Evolutionary conservation across 108 stramenopile species (phyloP).

Genomic region (Skeletonema menzelii): DNA sequence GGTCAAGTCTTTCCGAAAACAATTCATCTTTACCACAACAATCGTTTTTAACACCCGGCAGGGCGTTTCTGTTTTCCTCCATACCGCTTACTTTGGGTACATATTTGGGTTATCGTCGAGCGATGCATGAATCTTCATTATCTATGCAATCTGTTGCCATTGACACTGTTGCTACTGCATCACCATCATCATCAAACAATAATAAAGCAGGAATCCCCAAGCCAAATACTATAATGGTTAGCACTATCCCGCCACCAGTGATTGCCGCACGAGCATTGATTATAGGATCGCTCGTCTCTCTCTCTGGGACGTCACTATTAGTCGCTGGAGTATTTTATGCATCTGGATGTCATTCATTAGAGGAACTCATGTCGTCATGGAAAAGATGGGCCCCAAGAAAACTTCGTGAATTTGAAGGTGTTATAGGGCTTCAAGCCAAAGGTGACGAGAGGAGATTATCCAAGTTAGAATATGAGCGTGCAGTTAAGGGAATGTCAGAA

Average conservation of each 20-base stretch:
- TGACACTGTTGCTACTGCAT: not conserved
- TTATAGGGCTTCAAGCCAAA: slow-evolving; percentile 41
- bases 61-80: slow-evolving; percentile 22
- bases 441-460: slow-evolving; percentile 32
- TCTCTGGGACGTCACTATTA: slow-evolving; percentile 40
- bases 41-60: slow-evolving; percentile 19
- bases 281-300: slow-evolving; percentile 40
- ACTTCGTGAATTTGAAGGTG: slow-evolving; percentile 38
- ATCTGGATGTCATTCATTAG: slow-evolving; percentile 52
- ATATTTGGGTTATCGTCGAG: slow-evolving; percentile 35
- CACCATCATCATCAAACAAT: not conserved
- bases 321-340: slow-evolving; percentile 42
- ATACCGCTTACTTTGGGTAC: slow-evolving; percentile 26
- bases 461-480: slow-evolving; percentile 38
- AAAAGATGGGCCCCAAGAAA: slow-evolving; percentile 48
- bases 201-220: not conserved
- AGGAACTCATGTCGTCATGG: slow-evolving; percentile 54
- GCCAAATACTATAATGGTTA: slow-evolving; percentile 1
- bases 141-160: slow-evolving; percentile 9
- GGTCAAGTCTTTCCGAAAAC: not conserved
- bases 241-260: slow-evolving; percentile 21
- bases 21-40: not conserved
- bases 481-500: slow-evolving; percentile 68
- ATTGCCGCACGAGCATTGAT: slow-evolving; percentile 38
- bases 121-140: slow-evolving; percentile 12